Evolutionary conservation across 257 asterid species (phyloP).

Genomic region (Solanum clarkiae): DNA sequence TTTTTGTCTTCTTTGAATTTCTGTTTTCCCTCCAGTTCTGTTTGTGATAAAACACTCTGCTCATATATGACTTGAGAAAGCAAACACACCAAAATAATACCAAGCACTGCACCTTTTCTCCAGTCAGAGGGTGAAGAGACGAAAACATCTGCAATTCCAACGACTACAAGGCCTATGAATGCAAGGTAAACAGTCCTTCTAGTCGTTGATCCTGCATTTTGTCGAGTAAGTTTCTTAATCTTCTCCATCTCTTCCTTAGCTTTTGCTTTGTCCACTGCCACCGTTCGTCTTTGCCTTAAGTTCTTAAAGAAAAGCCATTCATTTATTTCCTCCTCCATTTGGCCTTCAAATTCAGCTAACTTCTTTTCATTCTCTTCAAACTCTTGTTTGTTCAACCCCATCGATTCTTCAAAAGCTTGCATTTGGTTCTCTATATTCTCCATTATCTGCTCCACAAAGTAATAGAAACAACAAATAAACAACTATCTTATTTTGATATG

Average conservation of each 20-base stretch:
- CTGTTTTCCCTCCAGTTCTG: conserved; percentile 19
- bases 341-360: conserved; percentile 50
- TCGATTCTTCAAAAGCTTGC: conserved; percentile 82
- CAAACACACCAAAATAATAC: conserved; percentile 64
- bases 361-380: conserved; percentile 50
- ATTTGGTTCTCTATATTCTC: conserved; percentile 62
- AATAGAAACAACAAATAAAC: conserved; percentile 6
- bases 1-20: conserved; percentile 21
- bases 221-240: conserved; percentile 37
- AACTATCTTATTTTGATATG: neutral
- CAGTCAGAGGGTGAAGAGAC: conserved; percentile 42
- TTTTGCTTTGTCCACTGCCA: conserved; percentile 44
- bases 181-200: conserved; percentile 63
- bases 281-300: conserved; percentile 33
- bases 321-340: conserved; percentile 50
- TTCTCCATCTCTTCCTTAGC: conserved; percentile 63
- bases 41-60: conserved; percentile 44
- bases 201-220: conserved; percentile 47
- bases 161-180: conserved; percentile 44
- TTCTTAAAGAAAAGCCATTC: conserved; percentile 79
- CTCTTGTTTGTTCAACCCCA: conserved; percentile 57
- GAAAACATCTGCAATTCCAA: conserved; percentile 50
- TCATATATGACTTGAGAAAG: conserved; percentile 62
- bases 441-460: conserved; percentile 61
- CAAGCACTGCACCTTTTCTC: conserved; percentile 67